These are phyloP conservation scores for Cadophora luteo-olivacea DNA, from an alignment of 2,329 filamentous ascomycete genomes.

Conservation along the genomic window DNA sequence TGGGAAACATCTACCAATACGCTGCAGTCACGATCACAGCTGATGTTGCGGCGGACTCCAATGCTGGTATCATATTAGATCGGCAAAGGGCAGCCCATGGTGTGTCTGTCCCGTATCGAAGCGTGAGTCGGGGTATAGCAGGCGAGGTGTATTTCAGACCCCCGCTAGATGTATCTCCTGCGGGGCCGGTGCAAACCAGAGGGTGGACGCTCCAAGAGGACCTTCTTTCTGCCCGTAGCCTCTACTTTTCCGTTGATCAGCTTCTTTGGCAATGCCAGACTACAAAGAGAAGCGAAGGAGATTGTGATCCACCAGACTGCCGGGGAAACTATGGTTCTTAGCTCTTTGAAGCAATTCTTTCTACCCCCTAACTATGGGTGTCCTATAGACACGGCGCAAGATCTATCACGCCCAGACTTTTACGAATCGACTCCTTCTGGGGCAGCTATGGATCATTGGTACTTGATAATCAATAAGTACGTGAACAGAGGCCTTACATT, in stretches of 20 bases:
- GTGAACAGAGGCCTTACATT: background rate
- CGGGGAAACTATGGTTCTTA: background rate
- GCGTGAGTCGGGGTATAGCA: too few species aligned
- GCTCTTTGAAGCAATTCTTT: background rate
- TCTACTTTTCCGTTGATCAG: background rate
- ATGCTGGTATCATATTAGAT: background rate
- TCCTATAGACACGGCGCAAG: background rate
- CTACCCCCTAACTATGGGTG: background rate
- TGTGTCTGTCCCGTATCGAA: background rate
- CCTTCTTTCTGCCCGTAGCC: conserved; percentile 10
- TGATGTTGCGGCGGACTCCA: background rate
- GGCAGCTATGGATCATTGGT: conserved; percentile 17
- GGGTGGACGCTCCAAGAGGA: conserved; percentile 23
- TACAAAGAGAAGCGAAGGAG: background rate
- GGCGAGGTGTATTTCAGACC: background rate
- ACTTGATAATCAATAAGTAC: conserved; percentile 15
- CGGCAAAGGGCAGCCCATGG: background rate
- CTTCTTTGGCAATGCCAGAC: conserved; percentile 20
- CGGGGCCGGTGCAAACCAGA: background rate
- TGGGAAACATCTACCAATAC: conserved; percentile 18
- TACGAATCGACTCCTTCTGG: background rate
- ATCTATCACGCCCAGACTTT: too few species aligned
- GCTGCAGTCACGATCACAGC: background rate
- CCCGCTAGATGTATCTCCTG: background rate
- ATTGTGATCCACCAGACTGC: background rate